phyloP scores from a whole-genome alignment of 2,329 filamentous ascomycete genomes.

The Alternaria triticina region DNA sequence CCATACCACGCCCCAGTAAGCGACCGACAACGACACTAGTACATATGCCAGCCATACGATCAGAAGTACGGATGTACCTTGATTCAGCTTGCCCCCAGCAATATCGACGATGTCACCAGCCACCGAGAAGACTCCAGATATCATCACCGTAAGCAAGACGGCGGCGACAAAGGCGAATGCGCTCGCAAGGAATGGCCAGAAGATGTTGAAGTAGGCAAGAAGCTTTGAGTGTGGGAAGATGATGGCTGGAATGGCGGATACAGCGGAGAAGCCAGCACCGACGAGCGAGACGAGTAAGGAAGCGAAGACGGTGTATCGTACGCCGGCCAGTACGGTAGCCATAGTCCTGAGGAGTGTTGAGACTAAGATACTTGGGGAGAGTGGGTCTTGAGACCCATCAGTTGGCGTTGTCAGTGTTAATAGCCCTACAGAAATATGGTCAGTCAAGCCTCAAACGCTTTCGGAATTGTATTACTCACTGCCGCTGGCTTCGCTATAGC shows the following conservation, averaged over 20 bases:
- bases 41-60: conserved; percentile 29
- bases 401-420: not conserved
- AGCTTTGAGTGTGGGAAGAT: conserved; percentile 28
- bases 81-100: conserved; percentile 11
- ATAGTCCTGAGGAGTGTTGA: not conserved
- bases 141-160: conserved; percentile 15
- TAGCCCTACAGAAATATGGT: not conserved
- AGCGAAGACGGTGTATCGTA: conserved; percentile 21
- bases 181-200: conserved; percentile 17
- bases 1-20: conserved; percentile 35
- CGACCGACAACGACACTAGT: conserved; percentile 5
- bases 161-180: conserved; percentile 21
- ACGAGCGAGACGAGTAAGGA: conserved; percentile 27
- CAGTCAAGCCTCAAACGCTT: not conserved
- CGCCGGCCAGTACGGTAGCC: not conserved
- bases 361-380: not conserved
- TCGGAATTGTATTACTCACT: not conserved
- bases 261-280: conserved; percentile 10
- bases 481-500: not conserved
- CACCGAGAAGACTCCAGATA: conserved; percentile 4
- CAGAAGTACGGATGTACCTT: conserved; percentile 19
- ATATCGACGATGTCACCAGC: conserved; percentile 13
- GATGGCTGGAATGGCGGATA: conserved; percentile 23
- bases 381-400: not conserved
- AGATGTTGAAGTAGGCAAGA: conserved; percentile 27